A percentile compares a stretch with the other conserved stretches of the same genome.
Conservation (phyloP, 495 filamentous ascomycete genomes). For the Penicillium antarcticum region DNA sequence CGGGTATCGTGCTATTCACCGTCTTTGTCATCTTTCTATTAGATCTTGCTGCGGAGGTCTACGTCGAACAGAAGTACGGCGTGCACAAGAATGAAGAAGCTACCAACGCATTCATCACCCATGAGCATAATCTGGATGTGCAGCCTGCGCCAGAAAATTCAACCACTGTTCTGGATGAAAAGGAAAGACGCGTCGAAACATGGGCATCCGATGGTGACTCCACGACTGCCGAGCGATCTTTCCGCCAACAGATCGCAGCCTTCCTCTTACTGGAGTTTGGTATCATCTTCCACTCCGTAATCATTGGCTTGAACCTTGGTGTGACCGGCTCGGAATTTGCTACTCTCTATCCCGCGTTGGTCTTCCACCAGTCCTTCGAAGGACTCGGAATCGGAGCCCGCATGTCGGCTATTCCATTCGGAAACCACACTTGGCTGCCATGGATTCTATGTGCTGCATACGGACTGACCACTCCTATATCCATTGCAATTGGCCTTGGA, state of each 20-base stretch:
- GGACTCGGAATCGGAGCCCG: conserved; percentile 35
- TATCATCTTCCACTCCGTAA: conserved; percentile 70
- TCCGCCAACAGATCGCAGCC: conserved; percentile 39
- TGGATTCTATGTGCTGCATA: conserved; percentile 34
- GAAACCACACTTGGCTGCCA: conserved; percentile 27
- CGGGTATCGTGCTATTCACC: conserved; percentile 30
- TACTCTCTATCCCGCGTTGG: conserved; percentile 64
- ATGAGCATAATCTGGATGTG: too few relatives aligned
- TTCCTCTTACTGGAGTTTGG: conserved; percentile 62
- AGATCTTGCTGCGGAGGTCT: conserved; percentile 43
- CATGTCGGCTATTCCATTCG: conserved; percentile 49
- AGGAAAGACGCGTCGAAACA: too few relatives aligned
- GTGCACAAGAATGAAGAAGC: conserved; percentile 27
- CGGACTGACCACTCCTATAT: conserved; percentile 36
- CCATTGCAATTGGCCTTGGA: conserved; percentile 39
- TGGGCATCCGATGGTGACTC: neutral
- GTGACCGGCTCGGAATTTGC: conserved; percentile 60
- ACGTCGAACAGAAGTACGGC: conserved; percentile 48
- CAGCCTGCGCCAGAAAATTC: too few relatives aligned
- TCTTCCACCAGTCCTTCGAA: conserved; percentile 39
- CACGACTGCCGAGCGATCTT: conserved; percentile 16
- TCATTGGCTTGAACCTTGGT: conserved; percentile 68
- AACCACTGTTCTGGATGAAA: too few relatives aligned
- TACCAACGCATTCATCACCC: conserved; percentile 12
- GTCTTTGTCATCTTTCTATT: conserved; percentile 34